phyloP scores from a whole-genome alignment of 176 grass and related monocot genomes.

The Avena atlantica region DNA sequence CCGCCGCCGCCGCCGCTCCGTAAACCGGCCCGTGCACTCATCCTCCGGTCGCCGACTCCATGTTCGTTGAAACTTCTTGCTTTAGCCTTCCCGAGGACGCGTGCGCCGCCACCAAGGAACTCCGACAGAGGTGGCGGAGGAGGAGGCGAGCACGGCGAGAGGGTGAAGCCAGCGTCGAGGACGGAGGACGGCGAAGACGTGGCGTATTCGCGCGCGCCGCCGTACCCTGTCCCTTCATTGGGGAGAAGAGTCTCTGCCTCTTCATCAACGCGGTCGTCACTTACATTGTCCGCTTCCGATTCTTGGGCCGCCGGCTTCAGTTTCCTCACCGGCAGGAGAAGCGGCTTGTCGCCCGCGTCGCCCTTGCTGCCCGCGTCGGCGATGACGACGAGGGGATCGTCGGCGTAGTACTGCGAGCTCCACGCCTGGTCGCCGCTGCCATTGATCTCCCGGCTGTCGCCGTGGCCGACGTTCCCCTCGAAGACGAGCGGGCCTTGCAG shows the following conservation, averaged over 20 bases:
- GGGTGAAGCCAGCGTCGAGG: constrained; percentile 49
- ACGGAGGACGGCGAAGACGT: constrained; percentile 56
- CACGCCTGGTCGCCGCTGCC: constrained; percentile 50
- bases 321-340: constrained; percentile 63
- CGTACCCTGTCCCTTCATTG: constrained; percentile 14
- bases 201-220: constrained; percentile 35
- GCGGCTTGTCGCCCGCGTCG: constrained; percentile 40
- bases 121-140: constrained; percentile 20
- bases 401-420: constrained; percentile 58
- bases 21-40: neutral
- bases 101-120: neutral
- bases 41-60: neutral
- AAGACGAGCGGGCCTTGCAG: constrained; percentile 61
- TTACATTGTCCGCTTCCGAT: neutral
- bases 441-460: neutral
- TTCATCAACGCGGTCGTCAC: neutral
- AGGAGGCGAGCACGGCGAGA: constrained; percentile 39
- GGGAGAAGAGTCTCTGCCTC: constrained; percentile 35
- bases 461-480: neutral
- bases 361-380: constrained; percentile 4
- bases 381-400: constrained; percentile 60
- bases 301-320: constrained; percentile 46
- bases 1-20: neutral
- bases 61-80: constrained; percentile 52
- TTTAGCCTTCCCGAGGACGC: constrained; percentile 26